Base-by-base conservation (phyloP, 495 filamentous ascomycete species). In the Hypoxylon subgilvum region DNA sequence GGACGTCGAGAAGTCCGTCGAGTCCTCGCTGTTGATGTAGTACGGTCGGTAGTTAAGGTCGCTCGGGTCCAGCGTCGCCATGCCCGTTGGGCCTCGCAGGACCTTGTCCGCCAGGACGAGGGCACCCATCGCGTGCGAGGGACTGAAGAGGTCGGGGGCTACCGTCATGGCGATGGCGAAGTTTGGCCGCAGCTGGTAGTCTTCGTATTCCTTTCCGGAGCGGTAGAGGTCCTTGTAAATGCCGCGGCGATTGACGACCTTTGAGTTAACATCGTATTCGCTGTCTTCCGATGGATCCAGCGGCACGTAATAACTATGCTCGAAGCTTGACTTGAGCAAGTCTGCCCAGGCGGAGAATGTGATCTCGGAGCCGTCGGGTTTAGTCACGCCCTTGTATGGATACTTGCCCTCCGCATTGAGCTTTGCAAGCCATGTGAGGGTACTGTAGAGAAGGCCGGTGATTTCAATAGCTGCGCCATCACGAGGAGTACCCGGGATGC, bases 191-290 rank as follows among this genome's bases (percentile, higher is more conserved):
- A 99, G 84, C 69, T 97, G 95, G 67, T 99, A 99, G 73, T 99
- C 95, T 67, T 97, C 92, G 65, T 92, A 96, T 58, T 94, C 91
- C 71, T 96, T 96, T 40, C 91, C 90, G 36, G 89, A 92, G 40
- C 81, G 84, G 77, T 93, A 96, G 4, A 97, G 79, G 71, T 99
- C 95, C 75, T 97, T 99, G 79, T 97, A 99, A 70, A 99, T 94
- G 47, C 94, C 95, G 17, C 92, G 85, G 32, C 94, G 87, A 72
- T 92, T 90, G 73, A 97, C 76, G 36, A 96, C 77, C 5, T 74
- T 76, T 8, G 88, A 35, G 73, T 97, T 93, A 60, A 97, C 78
- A 61, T 91, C 90, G 73, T 95, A 91, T 13, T 86, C 70, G 36
- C 50, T 43, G 68, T 96, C 92, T 12, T 96, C 86, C 0, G 76